Evolutionary conservation across 2,329 filamentous ascomycete genomes (phyloP).

Genomic region (Verticillium zaregamsianum): DNA sequence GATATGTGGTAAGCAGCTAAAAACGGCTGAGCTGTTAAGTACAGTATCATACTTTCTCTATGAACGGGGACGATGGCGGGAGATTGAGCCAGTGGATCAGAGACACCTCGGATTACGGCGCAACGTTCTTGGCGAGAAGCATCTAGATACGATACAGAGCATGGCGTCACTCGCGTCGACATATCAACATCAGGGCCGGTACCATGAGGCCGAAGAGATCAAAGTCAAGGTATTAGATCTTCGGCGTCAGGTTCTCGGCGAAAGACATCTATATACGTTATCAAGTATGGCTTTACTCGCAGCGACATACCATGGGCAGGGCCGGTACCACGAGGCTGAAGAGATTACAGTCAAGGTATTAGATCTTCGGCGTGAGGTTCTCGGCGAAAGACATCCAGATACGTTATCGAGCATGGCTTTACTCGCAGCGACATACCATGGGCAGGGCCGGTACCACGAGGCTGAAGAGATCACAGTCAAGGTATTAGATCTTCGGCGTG

Average conservation of each 20-base stretch:
- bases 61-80: no score
- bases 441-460: constrained; percentile 14
- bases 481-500: constrained; percentile 7
- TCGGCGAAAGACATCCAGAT: constrained; percentile 7
- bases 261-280: neutral
- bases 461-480: constrained; percentile 2
- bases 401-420: neutral
- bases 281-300: constrained; percentile 2
- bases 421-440: constrained; percentile 11
- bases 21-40: no score
- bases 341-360: neutral
- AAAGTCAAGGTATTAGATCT: neutral
- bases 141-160: neutral
- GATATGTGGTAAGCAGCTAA: no score
- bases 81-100: no score
- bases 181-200: constrained; percentile 15
- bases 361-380: constrained; percentile 9
- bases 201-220: constrained; percentile 11
- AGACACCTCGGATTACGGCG: no score
- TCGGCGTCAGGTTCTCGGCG: neutral
- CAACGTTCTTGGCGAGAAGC: neutral
- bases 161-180: constrained; percentile 5
- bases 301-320: constrained; percentile 12
- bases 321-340: constrained; percentile 14
- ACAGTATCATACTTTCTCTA: no score